A percentile compares a stretch with the other conserved stretches of the same genome.
phyloP scores from a whole-genome alignment of 1,284 basidiomycete genomes.

The Ganoderma resinaceum region DNA sequence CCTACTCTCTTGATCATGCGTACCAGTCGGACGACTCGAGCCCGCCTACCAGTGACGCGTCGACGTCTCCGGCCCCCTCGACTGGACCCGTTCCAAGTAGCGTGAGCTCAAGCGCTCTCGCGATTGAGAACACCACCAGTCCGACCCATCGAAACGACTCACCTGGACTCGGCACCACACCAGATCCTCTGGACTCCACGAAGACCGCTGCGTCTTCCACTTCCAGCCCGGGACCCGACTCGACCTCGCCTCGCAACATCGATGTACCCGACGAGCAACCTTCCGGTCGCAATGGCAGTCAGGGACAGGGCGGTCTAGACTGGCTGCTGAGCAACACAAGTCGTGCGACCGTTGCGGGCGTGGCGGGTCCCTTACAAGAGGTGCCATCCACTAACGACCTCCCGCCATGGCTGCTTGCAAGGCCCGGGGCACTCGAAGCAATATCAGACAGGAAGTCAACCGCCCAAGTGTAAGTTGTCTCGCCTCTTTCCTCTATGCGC shows the following conservation, averaged over 20 bases:
- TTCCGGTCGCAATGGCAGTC: conserved; percentile 12
- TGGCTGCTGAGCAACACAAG: conserved; percentile 37
- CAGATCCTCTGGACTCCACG: background rate
- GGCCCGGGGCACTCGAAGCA: conserved; percentile 31
- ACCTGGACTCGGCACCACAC: background rate
- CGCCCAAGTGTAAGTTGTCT: conserved; percentile 50
- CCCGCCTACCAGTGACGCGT: background rate
- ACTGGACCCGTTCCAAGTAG: background rate
- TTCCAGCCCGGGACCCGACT: background rate
- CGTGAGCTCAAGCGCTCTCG: background rate
- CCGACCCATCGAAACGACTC: background rate
- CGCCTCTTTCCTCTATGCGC: background rate
- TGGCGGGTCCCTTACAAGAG: conserved; percentile 2
- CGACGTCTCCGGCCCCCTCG: background rate
- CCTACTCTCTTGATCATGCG: conserved; percentile 39
- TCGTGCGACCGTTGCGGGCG: conserved; percentile 29
- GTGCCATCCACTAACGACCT: conserved; percentile 10
- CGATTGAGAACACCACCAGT: background rate
- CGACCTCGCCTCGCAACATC: background rate
- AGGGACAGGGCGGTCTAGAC: conserved; percentile 26
- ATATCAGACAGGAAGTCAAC: conserved; percentile 49
- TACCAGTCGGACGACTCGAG: conserved; percentile 16
- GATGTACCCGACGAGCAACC: conserved; percentile 8
- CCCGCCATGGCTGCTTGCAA: conserved; percentile 40
- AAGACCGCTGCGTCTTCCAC: background rate